These are phyloP conservation scores for Brassica incana DNA, from an alignment of 345 rosid species.

Conservation along the genomic window DNA sequence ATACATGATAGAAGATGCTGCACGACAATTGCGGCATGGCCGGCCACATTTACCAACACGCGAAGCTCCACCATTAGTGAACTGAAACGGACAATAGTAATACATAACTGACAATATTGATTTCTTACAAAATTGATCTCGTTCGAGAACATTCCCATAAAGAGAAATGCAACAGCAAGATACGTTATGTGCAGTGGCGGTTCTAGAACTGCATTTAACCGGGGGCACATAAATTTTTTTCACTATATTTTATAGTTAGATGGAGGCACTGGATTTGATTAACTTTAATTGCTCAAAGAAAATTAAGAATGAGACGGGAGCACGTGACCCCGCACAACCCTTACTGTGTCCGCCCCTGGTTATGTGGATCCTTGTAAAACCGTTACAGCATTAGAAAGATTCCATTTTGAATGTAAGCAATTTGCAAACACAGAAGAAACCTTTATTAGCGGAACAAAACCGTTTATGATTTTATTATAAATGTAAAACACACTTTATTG, in stretches of 20 bases:
- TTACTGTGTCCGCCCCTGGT: too few relatives aligned
- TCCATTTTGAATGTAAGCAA: neutral
- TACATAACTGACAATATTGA: neutral
- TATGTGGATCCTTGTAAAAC: neutral
- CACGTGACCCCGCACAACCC: too few relatives aligned
- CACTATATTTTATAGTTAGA: too few relatives aligned
- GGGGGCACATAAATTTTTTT: too few relatives aligned
- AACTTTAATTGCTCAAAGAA: too few relatives aligned
- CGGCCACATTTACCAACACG: constrained; percentile 31
- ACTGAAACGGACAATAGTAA: constrained; percentile 1
- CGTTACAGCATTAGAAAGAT: neutral
- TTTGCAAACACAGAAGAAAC: neutral
- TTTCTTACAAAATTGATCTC: neutral
- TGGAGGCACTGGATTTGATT: too few relatives aligned
- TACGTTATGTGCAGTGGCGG: neutral
- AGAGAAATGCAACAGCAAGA: neutral
- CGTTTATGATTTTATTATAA: neutral
- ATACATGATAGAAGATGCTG: constrained; percentile 20
- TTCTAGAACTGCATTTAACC: too few relatives aligned
- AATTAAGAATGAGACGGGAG: too few relatives aligned
- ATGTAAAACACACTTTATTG: neutral
- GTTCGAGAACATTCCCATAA: neutral
- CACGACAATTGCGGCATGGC: constrained; percentile 20
- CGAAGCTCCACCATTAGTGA: constrained; percentile 16
- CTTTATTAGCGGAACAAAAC: neutral